Base-by-base conservation (phyloP, 495 filamentous ascomycete species). In the Penicillium goetzii region DNA sequence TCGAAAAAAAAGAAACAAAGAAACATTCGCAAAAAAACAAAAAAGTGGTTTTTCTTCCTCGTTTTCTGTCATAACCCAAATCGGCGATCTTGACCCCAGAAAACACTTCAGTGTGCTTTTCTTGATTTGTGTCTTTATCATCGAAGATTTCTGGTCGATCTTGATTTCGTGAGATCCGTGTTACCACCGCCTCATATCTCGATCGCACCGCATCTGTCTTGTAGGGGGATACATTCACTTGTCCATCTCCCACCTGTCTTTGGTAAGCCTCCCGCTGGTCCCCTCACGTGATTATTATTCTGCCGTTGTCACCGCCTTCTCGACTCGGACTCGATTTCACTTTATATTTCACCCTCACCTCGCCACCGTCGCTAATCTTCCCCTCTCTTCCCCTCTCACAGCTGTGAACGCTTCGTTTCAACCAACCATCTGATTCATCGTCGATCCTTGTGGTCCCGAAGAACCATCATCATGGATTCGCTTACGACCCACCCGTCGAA, bases 201-300 rank as follows among this genome's bases (percentile, higher is more conserved):
- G 50, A 36, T 60, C 57, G 23, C 56, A 30, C 57, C 59, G 45
- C 58, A 65, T 53, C 43, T 56, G 57, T 52, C 61, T 58, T 63
- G 61, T 70, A 72, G 88, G 92, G 93, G 91, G 93, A 97, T 89
- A 92, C 93, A 97, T 97, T 97, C 78, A 88, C 70, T 97, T 97
- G 93, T 96, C 91, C 84, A 91, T 97, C 93, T 97, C 92, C 90
- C 87, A 81, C 82, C 81, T 23, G 8, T 12, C 23, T 76, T 84
- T 81, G 87, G 90, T 92, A 90, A 88, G 90, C 75, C 65, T 53
- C 33, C 61, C 57, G 32, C 43, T 17, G 17, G 0, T 34, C 10
- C 43, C 17, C 34, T 64, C n/a, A 3, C 36, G 41, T 53, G 40
- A 52, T 50, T 52, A 23, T n/a, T 65, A 25, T 65, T 56, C 47